Conservation (phyloP, 768 basidiomycete species). For the Mycena galericulata region DNA sequence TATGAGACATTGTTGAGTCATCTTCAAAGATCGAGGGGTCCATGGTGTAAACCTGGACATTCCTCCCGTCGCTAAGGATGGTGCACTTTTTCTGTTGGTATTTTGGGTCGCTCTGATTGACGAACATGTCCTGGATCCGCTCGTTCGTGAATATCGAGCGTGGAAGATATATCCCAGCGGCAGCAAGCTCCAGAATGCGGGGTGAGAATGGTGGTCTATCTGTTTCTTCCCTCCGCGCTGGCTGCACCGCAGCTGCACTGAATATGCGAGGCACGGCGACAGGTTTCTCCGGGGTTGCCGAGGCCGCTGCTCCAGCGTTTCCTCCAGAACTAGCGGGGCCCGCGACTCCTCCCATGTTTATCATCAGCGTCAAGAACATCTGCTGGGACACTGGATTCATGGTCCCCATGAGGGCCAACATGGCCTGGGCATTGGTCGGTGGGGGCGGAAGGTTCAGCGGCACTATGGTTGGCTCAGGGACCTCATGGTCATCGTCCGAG, state of each 20-base stretch:
- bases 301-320: not conserved
- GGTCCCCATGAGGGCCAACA: not conserved
- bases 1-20: not conserved
- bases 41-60: not conserved
- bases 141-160: not conserved
- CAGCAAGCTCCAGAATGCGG: not conserved
- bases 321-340: not conserved
- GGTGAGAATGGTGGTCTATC: not conserved
- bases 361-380: not conserved
- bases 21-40: not conserved
- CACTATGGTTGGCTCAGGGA: not conserved
- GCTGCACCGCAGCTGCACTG: not conserved
- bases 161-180: not conserved
- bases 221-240: not conserved
- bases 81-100: constrained; percentile 9
- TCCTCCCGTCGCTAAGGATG: not conserved
- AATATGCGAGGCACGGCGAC: not conserved
- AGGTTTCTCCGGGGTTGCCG: not conserved
- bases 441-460: not conserved
- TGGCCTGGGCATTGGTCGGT: not conserved
- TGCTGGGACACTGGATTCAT: not conserved
- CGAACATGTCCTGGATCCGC: constrained; percentile 7
- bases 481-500: not conserved
- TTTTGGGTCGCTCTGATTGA: constrained; percentile 6
- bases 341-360: not conserved